These are phyloP conservation scores for Seiridium unicorne DNA, from an alignment of 2,329 filamentous ascomycete genomes.

Conservation along the genomic window DNA sequence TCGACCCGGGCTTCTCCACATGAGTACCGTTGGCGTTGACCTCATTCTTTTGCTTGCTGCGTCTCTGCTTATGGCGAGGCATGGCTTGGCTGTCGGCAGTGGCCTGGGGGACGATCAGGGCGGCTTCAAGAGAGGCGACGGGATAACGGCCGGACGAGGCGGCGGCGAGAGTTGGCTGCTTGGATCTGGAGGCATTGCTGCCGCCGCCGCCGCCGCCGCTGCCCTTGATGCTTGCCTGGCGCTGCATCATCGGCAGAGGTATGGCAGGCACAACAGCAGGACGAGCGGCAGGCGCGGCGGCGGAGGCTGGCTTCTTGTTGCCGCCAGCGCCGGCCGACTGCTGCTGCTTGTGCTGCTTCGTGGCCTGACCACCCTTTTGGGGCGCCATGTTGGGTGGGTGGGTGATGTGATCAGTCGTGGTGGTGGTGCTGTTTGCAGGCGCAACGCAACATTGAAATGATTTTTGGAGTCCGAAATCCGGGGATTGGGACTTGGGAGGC, in stretches of 20 bases:
- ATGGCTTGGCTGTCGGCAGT: conserved; percentile 6
- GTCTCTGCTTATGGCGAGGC: background rate
- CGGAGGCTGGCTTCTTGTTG: conserved; percentile 17
- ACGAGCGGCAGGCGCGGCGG: conserved; percentile 15
- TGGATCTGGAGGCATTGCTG: conserved; percentile 3
- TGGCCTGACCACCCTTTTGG: conserved; percentile 19
- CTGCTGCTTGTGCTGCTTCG: conserved; percentile 10
- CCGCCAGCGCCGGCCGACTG: background rate
- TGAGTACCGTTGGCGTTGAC: conserved; percentile 20
- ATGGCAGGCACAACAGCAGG: conserved; percentile 28
- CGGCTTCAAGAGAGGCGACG: conserved; percentile 29
- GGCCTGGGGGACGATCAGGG: conserved; percentile 22
- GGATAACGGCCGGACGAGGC: conserved; percentile 20
- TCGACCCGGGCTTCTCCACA: conserved; percentile 23
- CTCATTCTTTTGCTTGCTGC: conserved; percentile 12
- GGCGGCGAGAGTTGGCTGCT: conserved; percentile 10
- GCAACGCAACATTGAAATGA: background rate
- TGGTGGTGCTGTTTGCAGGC: background rate
- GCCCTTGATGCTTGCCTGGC: conserved; percentile 15
- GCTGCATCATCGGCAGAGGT: conserved; percentile 26
- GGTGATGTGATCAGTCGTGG: background rate
- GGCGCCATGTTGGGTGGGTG: conserved; percentile 23
- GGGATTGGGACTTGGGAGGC: conserved; percentile 1
- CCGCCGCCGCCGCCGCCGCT: background rate
- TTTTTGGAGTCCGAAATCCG: conserved; percentile 4